Conservation (phyloP, 2,329 filamentous ascomycete species). For the Aaosphaeria pasadenensis region DNA sequence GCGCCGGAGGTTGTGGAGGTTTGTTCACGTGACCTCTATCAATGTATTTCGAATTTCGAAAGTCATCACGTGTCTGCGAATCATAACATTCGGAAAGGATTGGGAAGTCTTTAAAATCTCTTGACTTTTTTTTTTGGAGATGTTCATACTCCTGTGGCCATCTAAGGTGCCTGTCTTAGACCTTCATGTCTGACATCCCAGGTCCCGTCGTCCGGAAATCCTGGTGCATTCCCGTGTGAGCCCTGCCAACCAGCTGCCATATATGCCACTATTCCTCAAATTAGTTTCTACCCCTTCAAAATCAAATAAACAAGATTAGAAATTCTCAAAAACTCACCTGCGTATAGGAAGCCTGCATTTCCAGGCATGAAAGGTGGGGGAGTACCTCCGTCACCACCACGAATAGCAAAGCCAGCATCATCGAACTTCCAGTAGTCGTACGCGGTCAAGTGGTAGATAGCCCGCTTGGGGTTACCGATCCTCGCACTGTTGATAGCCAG, state of each 20-base stretch:
- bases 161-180: constrained; percentile 10
- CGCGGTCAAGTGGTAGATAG: constrained; percentile 44
- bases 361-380: constrained; percentile 58
- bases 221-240: constrained; percentile 28
- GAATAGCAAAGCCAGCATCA: constrained; percentile 50
- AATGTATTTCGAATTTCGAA: too few species aligned
- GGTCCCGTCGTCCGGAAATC: constrained; percentile 18
- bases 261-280: constrained; percentile 41
- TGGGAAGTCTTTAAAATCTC: too few species aligned
- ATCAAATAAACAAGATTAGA: neutral
- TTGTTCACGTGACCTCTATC: too few species aligned
- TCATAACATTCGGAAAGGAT: too few species aligned
- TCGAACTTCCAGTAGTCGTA: constrained; percentile 53
- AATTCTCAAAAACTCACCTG: constrained; percentile 12
- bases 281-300: neutral
- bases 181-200: constrained; percentile 22
- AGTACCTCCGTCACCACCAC: constrained; percentile 51
- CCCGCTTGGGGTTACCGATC: constrained; percentile 17
- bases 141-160: too few species aligned
- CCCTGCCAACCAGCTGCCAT: constrained; percentile 55
- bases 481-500: constrained; percentile 27
- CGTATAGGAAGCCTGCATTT: constrained; percentile 44
- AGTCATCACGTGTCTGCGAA: too few species aligned
- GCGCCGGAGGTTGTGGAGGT: too few species aligned
- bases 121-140: too few species aligned